Conservation (phyloP, 2,329 filamentous ascomycete genomes). For the Sporothrix phasma region DNA sequence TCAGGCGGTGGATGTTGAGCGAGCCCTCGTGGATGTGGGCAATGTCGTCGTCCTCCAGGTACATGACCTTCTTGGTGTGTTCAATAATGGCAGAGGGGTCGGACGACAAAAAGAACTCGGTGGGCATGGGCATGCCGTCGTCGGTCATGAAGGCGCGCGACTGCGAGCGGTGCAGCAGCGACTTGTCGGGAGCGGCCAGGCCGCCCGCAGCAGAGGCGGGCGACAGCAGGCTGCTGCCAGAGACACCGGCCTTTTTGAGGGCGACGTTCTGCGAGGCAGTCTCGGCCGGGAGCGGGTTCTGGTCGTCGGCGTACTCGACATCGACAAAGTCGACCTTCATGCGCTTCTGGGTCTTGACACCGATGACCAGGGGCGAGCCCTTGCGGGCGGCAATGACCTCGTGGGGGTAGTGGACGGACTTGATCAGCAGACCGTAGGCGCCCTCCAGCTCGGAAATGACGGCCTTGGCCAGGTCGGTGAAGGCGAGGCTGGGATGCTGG, state of each 20-base stretch:
- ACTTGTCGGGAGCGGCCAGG: constrained; percentile 89
- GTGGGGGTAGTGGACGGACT: constrained; percentile 96
- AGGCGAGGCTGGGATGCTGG: constrained; percentile 85
- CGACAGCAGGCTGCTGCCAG: constrained; percentile 57
- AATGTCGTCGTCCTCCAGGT: constrained; percentile 98
- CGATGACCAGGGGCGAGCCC: constrained; percentile 93
- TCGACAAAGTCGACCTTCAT: constrained; percentile 99
- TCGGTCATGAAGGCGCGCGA: constrained; percentile 98
- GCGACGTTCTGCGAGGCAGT: constrained; percentile 92
- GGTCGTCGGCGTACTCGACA: constrained; percentile 90
- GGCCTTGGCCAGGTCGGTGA: constrained; percentile 92
- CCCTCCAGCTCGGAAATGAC: constrained; percentile 98
- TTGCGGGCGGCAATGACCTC: constrained; percentile 97
- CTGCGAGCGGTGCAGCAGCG: constrained; percentile 93
- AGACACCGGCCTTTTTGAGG: constrained; percentile 83
- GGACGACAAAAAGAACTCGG: constrained; percentile 98
- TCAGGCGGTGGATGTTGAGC: constrained; percentile 95
- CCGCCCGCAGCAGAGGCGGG: constrained; percentile 34
- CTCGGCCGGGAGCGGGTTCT: constrained; percentile 76
- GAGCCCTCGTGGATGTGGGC: constrained; percentile 98
- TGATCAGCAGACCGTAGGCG: constrained; percentile 92
- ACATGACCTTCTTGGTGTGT: constrained; percentile 99
- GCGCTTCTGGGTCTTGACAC: constrained; percentile 92
- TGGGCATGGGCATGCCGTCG: constrained; percentile 93
- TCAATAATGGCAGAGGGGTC: constrained; percentile 97